A percentile compares a stretch with the other conserved stretches of the same genome.
Conservation (phyloP, 2,329 filamentous ascomycete genomes). For the Tolypocladium pustulatum region DNA sequence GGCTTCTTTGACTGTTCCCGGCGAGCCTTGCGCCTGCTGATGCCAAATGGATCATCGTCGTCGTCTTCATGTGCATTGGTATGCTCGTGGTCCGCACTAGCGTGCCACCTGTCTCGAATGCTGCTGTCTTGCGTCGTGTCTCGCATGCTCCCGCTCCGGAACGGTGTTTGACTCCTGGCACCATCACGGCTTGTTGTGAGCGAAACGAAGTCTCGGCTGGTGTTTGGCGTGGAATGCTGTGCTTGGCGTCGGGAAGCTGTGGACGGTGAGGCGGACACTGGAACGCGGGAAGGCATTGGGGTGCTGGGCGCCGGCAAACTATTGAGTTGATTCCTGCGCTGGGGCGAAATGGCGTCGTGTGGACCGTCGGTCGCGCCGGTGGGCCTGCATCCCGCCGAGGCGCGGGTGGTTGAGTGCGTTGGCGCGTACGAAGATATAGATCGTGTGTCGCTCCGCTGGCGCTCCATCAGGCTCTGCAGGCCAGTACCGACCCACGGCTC, state of each 20-base stretch:
- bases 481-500: constrained; percentile 19
- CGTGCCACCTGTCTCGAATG: constrained; percentile 1
- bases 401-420: neutral
- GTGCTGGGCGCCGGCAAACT: neutral
- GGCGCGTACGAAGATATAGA: constrained; percentile 7
- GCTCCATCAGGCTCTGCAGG: constrained; percentile 33
- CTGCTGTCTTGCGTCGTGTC: neutral
- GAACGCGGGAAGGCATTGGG: neutral
- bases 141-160: neutral
- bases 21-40: constrained; percentile 17
- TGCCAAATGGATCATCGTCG: constrained; percentile 24
- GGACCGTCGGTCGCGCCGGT: neutral
- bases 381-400: neutral
- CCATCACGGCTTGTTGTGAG: neutral
- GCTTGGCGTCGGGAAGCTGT: neutral
- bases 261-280: neutral
- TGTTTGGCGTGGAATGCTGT: neutral
- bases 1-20: constrained; percentile 18
- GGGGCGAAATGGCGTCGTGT: neutral
- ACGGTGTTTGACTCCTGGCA: neutral
- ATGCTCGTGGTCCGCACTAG: neutral
- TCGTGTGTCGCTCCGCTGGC: constrained; percentile 21
- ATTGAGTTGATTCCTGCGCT: neutral
- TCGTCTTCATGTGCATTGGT: constrained; percentile 12
- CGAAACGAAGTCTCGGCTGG: neutral